Percentiles rank a stretch among this genome's conserved stretches.
phyloP scores from a whole-genome alignment of 805 yeast species.

The Yarrowia sp. region DNA sequence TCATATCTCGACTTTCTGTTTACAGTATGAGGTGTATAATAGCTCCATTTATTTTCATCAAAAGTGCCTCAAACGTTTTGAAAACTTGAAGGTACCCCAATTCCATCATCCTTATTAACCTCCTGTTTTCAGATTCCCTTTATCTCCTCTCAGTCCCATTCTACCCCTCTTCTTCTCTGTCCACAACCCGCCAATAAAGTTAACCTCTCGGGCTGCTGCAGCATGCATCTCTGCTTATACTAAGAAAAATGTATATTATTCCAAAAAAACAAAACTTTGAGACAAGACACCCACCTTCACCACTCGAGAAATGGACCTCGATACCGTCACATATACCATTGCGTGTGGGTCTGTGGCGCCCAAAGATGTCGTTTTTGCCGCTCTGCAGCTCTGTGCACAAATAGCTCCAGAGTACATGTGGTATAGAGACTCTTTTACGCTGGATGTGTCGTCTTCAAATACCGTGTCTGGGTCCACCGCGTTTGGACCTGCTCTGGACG shows the following conservation, averaged over 20 bases:
- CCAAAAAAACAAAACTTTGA: no score
- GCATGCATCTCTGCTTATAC: not conserved
- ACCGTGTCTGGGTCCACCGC: not conserved
- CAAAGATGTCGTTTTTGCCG: not conserved
- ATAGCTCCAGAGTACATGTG: slow-evolving; percentile 30
- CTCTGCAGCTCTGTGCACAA: not conserved
- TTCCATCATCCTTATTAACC: fast-evolving
- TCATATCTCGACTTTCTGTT: not conserved
- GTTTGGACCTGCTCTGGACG: slow-evolving; percentile 37
- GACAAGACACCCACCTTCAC: no score
- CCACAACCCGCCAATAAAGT: no score
- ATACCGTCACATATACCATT: slow-evolving; percentile 6
- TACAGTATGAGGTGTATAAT: not conserved
- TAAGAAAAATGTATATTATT: no score
- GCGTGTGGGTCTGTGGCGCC: not conserved
- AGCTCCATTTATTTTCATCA: not conserved
- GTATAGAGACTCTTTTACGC: slow-evolving; percentile 32
- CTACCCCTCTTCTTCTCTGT: no score
- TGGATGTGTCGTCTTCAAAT: not conserved
- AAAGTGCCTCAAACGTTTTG: not conserved
- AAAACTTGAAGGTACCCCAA: not conserved
- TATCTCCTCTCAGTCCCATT: not conserved
- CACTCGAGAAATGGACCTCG: not conserved
- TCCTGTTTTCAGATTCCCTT: not conserved
- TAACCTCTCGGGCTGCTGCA: not conserved